Evolutionary conservation across 2,329 filamentous ascomycete species (phyloP).

Genomic region (Cladosporium sp.): DNA sequence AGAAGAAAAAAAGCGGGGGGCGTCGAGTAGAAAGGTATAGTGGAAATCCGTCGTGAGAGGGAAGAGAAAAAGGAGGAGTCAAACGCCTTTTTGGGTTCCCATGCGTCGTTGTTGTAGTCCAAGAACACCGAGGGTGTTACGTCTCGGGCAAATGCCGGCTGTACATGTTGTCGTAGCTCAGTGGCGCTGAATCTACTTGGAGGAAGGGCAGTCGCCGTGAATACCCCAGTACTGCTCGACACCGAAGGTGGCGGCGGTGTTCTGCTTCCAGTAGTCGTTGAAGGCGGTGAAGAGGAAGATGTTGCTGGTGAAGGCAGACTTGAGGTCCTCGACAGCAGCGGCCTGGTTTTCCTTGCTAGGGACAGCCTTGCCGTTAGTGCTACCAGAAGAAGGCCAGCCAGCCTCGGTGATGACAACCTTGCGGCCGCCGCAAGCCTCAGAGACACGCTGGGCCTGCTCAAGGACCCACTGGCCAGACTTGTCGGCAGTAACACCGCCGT

Average conservation of each 20-base stretch:
- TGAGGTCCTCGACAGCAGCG: constrained; percentile 65
- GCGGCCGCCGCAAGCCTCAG: constrained; percentile 55
- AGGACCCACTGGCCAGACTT: constrained; percentile 68
- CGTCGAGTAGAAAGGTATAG: neutral
- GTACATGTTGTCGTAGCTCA: constrained; percentile 17
- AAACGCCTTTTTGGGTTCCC: constrained; percentile 14
- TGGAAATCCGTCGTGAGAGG: constrained; percentile 12
- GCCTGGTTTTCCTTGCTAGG: constrained; percentile 68
- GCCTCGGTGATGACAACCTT: constrained; percentile 75
- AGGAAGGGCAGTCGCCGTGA: constrained; percentile 42
- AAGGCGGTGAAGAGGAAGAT: constrained; percentile 77
- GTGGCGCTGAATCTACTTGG: constrained; percentile 18
- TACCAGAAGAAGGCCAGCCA: constrained; percentile 76
- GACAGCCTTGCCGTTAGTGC: constrained; percentile 66
- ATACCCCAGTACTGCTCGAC: constrained; percentile 74
- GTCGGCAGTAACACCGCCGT: constrained; percentile 59
- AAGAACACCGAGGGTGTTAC: neutral
- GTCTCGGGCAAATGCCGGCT: constrained; percentile 9
- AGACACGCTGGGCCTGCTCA: constrained; percentile 53
- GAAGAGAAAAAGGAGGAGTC: constrained; percentile 2
- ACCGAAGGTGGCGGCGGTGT: constrained; percentile 62
- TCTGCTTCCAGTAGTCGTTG: constrained; percentile 76
- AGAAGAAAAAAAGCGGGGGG: neutral
- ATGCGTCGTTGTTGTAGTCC: constrained; percentile 15
- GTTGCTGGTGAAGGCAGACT: constrained; percentile 56